Base-by-base conservation (phyloP, 148 eudicot species). In the Diospyros lotus region DNA sequence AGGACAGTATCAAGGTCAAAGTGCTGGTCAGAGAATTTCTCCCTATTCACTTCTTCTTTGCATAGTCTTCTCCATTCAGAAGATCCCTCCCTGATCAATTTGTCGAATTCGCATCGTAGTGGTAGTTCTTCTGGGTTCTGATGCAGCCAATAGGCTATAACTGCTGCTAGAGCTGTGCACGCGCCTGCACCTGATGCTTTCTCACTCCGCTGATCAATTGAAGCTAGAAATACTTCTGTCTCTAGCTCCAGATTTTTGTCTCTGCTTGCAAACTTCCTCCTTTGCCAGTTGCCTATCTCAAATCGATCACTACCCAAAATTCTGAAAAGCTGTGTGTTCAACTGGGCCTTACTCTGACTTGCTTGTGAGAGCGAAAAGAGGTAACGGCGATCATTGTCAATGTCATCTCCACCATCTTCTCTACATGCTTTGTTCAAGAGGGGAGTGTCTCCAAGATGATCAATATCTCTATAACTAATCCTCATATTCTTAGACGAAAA, bases 111-210 rank as follows among this genome's bases (percentile, higher is more conserved):
- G 63, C 81, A 78, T 73, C 48, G 28, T n/a, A 78, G 52, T 58
- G 81, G 81, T 40, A 78, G 38, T 56, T 68, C 10, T 58, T 50
- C 58, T 9, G 81, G 81, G 68, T 73, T 73, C 51, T 73, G 72
- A 59, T 66, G 76, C 52, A 78, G 76, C 81, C 81, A 78, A 58
- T 78, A 76, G n/a, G 81, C 76, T 38, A 78, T 73, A 40, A 78
- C 73, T 10, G 62, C 60, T 5, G 76, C 81, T 58, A 78, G 65
- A 39, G 73, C 81, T 11, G 73, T 73, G 63, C 81, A 78, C 58
- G 81, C 81, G 11, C 76, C 81, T 73, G 61, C 81, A 39, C 81
- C 81, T 66, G 76, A 73, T 73, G 81, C 81, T 60, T 73, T 73
- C 66, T 73, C 68, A 52, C 76, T 78, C 63, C 81, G 46, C 68